phyloP scores from a whole-genome alignment of 2,329 filamentous ascomycete species.

The Cladosporium phlei region DNA sequence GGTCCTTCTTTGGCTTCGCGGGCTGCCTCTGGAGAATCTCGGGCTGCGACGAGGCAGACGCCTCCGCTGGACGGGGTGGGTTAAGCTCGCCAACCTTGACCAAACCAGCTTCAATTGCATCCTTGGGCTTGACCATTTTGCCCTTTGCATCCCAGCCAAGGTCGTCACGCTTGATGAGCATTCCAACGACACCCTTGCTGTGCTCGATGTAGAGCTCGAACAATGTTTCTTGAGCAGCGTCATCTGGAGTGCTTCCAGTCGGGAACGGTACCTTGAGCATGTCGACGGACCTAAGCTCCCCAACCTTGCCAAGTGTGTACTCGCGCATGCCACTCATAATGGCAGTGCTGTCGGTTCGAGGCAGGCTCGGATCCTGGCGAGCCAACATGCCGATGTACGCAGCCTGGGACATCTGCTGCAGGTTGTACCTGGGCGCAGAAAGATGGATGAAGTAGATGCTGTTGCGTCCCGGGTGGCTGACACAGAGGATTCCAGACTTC shows the following conservation, averaged over 20 bases:
- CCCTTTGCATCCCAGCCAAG: slow-evolving; percentile 88
- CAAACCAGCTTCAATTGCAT: slow-evolving; percentile 68
- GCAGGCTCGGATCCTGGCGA: slow-evolving; percentile 65
- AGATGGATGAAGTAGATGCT: slow-evolving; percentile 96
- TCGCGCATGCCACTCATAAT: slow-evolving; percentile 96
- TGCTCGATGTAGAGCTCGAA: slow-evolving; percentile 98
- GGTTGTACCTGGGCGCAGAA: slow-evolving; percentile 86
- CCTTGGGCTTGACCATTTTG: slow-evolving; percentile 74
- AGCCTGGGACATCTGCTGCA: slow-evolving; percentile 76
- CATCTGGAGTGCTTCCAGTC: slow-evolving; percentile 53
- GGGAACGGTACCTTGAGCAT: slow-evolving; percentile 70
- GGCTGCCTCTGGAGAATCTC: slow-evolving; percentile 21
- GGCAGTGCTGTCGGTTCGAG: slow-evolving; percentile 86
- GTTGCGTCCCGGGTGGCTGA: slow-evolving; percentile 94
- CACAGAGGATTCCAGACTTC: slow-evolving; percentile 83
- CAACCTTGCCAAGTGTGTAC: slow-evolving; percentile 84
- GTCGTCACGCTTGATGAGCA: slow-evolving; percentile 81
- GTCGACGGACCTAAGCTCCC: slow-evolving; percentile 82
- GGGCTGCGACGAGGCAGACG: slow-evolving; percentile 16
- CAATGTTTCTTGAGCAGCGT: slow-evolving; percentile 67
- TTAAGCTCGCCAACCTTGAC: slow-evolving; percentile 68
- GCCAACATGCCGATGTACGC: slow-evolving; percentile 77
- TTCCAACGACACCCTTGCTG: slow-evolving; percentile 88
- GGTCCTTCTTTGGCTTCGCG: slow-evolving; percentile 15
- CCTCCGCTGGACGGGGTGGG: slow-evolving; percentile 22